phyloP scores from a whole-genome alignment of 129 eudicot genomes.

The Helichrysum umbraculigerum region DNA sequence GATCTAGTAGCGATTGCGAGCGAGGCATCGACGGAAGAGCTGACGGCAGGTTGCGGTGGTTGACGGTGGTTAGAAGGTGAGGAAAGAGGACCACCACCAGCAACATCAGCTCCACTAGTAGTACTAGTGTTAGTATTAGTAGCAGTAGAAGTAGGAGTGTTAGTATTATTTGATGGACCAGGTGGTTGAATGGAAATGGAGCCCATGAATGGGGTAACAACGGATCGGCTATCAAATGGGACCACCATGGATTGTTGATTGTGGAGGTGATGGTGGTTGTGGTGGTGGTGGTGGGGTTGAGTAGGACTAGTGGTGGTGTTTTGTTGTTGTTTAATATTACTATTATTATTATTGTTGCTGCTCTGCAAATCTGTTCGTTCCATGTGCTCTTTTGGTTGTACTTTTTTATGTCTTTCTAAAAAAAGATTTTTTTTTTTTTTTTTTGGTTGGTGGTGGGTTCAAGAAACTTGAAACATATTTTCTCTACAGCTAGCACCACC shows the following conservation, averaged over 20 bases:
- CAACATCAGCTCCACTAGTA: slow-evolving; percentile 11
- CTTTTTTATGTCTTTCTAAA: slow-evolving; percentile 25
- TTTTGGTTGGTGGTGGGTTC: slow-evolving; percentile 49
- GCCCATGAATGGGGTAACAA: slow-evolving; percentile 50
- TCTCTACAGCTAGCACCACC: slow-evolving; percentile 32
- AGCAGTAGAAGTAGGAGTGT: neutral
- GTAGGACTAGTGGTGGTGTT: slow-evolving; percentile 35
- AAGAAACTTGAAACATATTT: slow-evolving; percentile 32
- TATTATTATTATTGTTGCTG: slow-evolving; percentile 37
- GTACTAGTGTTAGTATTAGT: neutral
- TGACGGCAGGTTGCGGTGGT: slow-evolving; percentile 22
- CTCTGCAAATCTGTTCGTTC: slow-evolving; percentile 62
- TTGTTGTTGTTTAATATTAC: slow-evolving; percentile 20
- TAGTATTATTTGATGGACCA: neutral
- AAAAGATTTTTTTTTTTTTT: slow-evolving; percentile 26
- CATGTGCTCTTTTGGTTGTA: slow-evolving; percentile 45
- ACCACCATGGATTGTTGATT: slow-evolving; percentile 36
- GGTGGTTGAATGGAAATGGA: slow-evolving; percentile 49
- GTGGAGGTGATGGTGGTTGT: slow-evolving; percentile 37
- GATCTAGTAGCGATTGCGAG: slow-evolving; percentile 72
- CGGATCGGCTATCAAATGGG: slow-evolving; percentile 49
- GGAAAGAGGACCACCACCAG: slow-evolving; percentile 23
- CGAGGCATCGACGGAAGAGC: slow-evolving; percentile 54
- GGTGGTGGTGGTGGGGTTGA: slow-evolving; percentile 36
- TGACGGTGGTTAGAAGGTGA: slow-evolving; percentile 24